phyloP scores from a whole-genome alignment of 2,329 filamentous ascomycete species.

The Drechslerella stenobrocha region DNA sequence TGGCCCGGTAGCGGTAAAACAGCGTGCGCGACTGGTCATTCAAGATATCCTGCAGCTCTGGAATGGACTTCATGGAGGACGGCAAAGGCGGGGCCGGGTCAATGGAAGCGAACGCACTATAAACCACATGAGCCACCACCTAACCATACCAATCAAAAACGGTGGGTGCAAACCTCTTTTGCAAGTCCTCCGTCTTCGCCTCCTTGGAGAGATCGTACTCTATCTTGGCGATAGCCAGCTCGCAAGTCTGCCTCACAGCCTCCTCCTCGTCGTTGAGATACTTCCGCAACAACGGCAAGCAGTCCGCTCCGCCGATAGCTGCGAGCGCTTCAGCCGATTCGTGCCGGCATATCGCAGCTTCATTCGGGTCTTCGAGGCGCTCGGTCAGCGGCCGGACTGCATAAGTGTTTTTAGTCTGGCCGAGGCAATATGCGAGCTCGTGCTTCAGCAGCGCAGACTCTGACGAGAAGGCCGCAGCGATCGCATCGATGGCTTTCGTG shows the following conservation, averaged over 20 bases:
- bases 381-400: conserved; percentile 67
- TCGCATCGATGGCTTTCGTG: conserved; percentile 70
- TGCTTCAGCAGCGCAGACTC: conserved; percentile 91
- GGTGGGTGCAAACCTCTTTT: conserved; percentile 66
- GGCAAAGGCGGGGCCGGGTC: conserved; percentile 90
- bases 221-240: conserved; percentile 92
- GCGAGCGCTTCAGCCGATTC: conserved; percentile 95
- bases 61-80: conserved; percentile 66
- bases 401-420: conserved; percentile 78
- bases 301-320: conserved; percentile 74
- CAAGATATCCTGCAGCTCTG: conserved; percentile 73
- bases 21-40: conserved; percentile 78
- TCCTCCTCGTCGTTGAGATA: conserved; percentile 76
- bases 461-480: conserved; percentile 81
- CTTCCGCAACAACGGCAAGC: conserved; percentile 71
- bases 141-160: conserved; percentile 13
- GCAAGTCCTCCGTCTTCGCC: conserved; percentile 73
- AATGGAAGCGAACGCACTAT: conserved; percentile 89
- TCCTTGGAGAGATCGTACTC: conserved; percentile 83
- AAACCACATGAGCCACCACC: background rate
- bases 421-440: conserved; percentile 94
- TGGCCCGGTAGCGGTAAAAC: conserved; percentile 92
- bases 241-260: conserved; percentile 88
- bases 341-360: conserved; percentile 93
- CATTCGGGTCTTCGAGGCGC: conserved; percentile 76